These are phyloP conservation scores for Aspergillus novofumigatus DNA, from an alignment of 2,329 filamentous ascomycete genomes.

Conservation along the genomic window DNA sequence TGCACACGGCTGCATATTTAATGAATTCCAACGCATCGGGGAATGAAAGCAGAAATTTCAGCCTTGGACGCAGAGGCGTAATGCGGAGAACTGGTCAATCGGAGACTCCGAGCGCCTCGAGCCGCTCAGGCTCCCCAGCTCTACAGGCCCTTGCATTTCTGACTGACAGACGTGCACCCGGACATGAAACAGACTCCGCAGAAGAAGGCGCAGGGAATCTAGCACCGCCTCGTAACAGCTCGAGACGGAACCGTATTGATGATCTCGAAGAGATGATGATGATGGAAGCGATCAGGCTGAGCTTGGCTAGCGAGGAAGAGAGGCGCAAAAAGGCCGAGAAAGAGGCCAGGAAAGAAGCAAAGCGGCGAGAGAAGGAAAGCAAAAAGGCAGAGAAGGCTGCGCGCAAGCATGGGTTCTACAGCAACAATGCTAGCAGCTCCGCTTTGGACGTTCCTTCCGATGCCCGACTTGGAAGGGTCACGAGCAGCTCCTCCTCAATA, in stretches of 20 bases:
- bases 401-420: conserved; percentile 58
- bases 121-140: conserved; percentile 36
- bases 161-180: conserved; percentile 38
- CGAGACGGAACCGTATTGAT: conserved; percentile 64
- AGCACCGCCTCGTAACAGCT: conserved; percentile 46
- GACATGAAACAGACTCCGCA: conserved; percentile 33
- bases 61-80: conserved; percentile 53
- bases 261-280: conserved; percentile 98
- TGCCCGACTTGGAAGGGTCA: conserved; percentile 32
- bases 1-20: conserved; percentile 92
- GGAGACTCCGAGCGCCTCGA: conserved; percentile 29
- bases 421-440: conserved; percentile 58
- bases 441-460: conserved; percentile 48
- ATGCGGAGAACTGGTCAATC: conserved; percentile 39
- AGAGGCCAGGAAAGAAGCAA: conserved; percentile 74
- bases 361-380: conserved; percentile 78
- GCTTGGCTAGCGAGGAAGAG: conserved; percentile 88
- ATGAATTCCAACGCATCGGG: conserved; percentile 56
- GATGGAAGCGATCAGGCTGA: conserved; percentile 89
- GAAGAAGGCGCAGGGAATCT: conserved; percentile 32
- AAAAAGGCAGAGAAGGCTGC: conserved; percentile 67
- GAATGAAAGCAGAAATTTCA: conserved; percentile 49
- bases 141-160: conserved; percentile 46
- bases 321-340: conserved; percentile 82
- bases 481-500: conserved; percentile 36